phyloP scores from a whole-genome alignment of 73 alveolate genomes.

The Paramecium octaurelia region DNA sequence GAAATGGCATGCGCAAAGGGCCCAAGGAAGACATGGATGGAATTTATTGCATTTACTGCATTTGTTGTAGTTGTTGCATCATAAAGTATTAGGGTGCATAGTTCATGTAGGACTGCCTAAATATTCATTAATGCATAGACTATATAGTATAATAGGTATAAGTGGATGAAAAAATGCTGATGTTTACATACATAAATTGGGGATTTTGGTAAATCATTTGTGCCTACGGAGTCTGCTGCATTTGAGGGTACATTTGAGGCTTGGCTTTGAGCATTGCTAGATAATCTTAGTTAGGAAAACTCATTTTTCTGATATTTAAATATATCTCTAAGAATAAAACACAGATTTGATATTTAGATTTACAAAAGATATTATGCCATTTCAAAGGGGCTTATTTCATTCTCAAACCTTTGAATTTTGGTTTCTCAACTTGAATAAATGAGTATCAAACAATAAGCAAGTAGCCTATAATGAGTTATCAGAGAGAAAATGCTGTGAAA shows the following conservation, averaged over 20 bases:
- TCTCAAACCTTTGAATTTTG: neutral
- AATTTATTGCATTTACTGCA: slow-evolving; percentile 35
- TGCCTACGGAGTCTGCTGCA: neutral
- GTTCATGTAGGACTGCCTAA: slow-evolving; percentile 8
- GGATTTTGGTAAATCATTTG: neutral
- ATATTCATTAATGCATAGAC: neutral
- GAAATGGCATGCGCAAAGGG: neutral
- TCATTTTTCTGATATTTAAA: slow-evolving; percentile 1
- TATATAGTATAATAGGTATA: neutral
- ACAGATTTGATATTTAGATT: slow-evolving; percentile 9
- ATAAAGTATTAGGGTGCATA: neutral
- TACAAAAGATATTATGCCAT: slow-evolving; percentile 23
- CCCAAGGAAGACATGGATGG: neutral
- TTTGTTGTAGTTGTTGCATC: neutral
- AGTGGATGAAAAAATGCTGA: neutral
- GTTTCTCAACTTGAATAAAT: neutral
- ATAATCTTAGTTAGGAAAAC: slow-evolving; percentile 32
- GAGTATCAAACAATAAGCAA: neutral
- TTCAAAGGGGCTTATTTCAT: neutral
- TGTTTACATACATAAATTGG: neutral
- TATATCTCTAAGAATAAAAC: slow-evolving; percentile 5
- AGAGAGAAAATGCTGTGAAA: neutral
- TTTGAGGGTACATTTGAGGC: neutral
- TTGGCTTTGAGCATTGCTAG: slow-evolving; percentile 28
- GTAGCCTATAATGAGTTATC: neutral